phyloP scores from a whole-genome alignment of 345 rosid species.

The Boechera stricta region DNA sequence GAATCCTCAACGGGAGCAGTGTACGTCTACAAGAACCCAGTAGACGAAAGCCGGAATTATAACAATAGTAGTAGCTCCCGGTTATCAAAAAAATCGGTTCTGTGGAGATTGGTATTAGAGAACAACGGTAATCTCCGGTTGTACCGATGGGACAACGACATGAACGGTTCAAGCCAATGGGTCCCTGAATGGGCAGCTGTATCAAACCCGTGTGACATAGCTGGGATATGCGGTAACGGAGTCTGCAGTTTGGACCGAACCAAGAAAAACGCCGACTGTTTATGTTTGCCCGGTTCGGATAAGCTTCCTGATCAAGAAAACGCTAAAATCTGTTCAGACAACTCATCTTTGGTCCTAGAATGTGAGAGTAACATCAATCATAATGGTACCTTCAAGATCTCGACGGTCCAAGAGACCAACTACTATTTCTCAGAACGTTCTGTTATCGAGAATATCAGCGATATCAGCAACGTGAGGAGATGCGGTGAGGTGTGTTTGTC shows the following conservation, averaged over 20 bases:
- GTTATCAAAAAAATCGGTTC: slow-evolving; percentile 40
- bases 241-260: slow-evolving; percentile 71
- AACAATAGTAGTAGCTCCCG: slow-evolving; percentile 39
- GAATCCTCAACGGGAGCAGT: slow-evolving; percentile 76
- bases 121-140: slow-evolving; percentile 76
- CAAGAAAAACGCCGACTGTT: slow-evolving; percentile 79
- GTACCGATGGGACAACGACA: slow-evolving; percentile 82
- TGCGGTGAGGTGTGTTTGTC: slow-evolving; percentile 83
- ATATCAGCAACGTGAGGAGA: slow-evolving; percentile 50
- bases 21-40: slow-evolving; percentile 76
- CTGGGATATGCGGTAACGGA: slow-evolving; percentile 89
- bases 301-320: slow-evolving; percentile 49
- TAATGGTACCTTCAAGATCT: slow-evolving; percentile 52
- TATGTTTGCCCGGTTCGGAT: slow-evolving; percentile 66
- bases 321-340: slow-evolving; percentile 53
- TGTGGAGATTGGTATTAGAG: slow-evolving; percentile 72
- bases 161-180: slow-evolving; percentile 84
- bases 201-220: slow-evolving; percentile 84
- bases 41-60: slow-evolving; percentile 49
- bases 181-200: slow-evolving; percentile 92
- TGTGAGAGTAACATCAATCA: slow-evolving; percentile 51
- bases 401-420: slow-evolving; percentile 72
- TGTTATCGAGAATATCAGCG: slow-evolving; percentile 72
- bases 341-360: slow-evolving; percentile 53
- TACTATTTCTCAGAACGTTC: slow-evolving; percentile 73